Evolutionary conservation across 140 eudicot genomes (phyloP), one percentile per base, ranked within the genome.

Genomic region (Stevia rebaudiana): DNA sequence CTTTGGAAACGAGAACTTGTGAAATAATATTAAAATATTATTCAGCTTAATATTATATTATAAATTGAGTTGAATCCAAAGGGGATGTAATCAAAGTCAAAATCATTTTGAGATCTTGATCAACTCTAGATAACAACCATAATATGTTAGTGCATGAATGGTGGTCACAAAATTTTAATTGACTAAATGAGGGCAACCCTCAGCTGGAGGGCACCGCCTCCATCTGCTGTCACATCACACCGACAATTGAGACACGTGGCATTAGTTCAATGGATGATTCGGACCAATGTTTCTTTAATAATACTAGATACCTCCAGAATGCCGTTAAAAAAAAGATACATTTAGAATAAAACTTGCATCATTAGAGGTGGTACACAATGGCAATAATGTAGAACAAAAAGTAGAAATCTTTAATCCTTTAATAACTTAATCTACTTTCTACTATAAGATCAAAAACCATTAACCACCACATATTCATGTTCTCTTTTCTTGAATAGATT

Each of bases 401-500:
- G 71, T 2, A 65, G 67, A 74, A 58, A 61, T 71, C 75, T 81
- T 66, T 57, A 54, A 78, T 78, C 81, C 79, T 77, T 51, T 47
- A 43, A 77, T 62, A 74, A 69, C 53, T 71, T 77, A 60, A 19
- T 41, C 11, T 69, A 17, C 65, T 65, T 65, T 71, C 73, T 70
- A 52, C 15, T 73, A 47, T 73, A 53, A 36, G n/a, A n/a, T n/a
- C 33, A 50, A 76, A 36, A 4, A 28, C 4, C 33, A 57, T 72
- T 63, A 64, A 39, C 13, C 46, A 77, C 60, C 65, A 66, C 74
- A 64, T 73, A 39, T 52, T n/a, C n/a, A n/a, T 50, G 61, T 58
- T 54, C 74, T 59, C 48, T 65, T 63, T 70, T 72, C 65, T 54
- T 56, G 54, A 62, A 21, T 69, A 73, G 87, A 84, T 79, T 80